Percentiles rank a stretch among this genome's conserved stretches.
Evolutionary conservation across 2,329 filamentous ascomycete species (phyloP).

Genomic region (Aspergillus awamori): DNA sequence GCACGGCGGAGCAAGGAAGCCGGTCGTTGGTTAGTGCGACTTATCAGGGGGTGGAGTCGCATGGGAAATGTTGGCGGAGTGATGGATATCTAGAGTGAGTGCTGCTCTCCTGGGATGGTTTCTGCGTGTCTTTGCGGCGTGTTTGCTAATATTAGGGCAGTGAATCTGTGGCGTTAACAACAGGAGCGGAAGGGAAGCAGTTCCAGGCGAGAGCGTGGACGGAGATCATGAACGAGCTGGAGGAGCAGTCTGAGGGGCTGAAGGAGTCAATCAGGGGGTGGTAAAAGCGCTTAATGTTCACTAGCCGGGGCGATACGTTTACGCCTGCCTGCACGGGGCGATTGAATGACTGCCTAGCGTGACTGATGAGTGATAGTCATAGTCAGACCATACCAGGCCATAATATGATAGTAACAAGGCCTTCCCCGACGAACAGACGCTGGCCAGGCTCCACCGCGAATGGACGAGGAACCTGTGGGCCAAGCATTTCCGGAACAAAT

Average conservation of each 20-base stretch:
- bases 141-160: conserved; percentile 27
- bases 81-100: conserved; percentile 43
- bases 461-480: conserved; percentile 13
- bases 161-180: conserved; percentile 38
- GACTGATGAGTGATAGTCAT: not conserved
- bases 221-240: conserved; percentile 43
- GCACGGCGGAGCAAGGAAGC: conserved; percentile 49
- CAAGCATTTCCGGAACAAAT: conserved; percentile 6
- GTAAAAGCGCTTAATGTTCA: conserved; percentile 3
- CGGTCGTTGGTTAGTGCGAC: conserved; percentile 48
- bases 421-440: not conserved
- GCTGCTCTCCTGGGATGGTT: not conserved
- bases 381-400: not conserved
- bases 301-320: not conserved
- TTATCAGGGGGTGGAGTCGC: conserved; percentile 45
- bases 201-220: conserved; percentile 45
- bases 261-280: conserved; percentile 14
- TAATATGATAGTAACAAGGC: not conserved
- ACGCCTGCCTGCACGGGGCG: not conserved
- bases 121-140: not conserved
- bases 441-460: conserved; percentile 6
- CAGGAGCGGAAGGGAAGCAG: conserved; percentile 36
- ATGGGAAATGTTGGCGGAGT: conserved; percentile 50
- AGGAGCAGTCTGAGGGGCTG: conserved; percentile 28
- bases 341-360: not conserved